A percentile compares a stretch with the other conserved stretches of the same genome.
Conservation (phyloP, 1,284 basidiomycete genomes). For the Fomitopsis schrenkii region DNA sequence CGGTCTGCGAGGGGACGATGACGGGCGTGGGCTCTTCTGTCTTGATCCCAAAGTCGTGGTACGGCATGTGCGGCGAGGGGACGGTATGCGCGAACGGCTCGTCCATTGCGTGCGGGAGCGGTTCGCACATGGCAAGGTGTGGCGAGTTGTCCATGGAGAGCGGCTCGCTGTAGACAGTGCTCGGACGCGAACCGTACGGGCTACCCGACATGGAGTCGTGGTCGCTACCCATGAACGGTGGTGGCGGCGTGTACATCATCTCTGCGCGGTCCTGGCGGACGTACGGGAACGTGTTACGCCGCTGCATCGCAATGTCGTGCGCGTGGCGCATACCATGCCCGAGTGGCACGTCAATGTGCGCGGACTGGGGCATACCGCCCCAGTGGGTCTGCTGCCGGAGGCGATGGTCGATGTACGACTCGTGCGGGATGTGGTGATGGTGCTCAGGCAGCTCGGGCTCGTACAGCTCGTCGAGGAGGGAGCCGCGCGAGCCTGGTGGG, state of each 20-base stretch:
- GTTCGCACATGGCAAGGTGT: slow-evolving; percentile 33
- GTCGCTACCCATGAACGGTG: slow-evolving; percentile 31
- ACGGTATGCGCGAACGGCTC: slow-evolving; percentile 30
- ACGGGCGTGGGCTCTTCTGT: slow-evolving; percentile 54
- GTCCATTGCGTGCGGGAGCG: slow-evolving; percentile 31
- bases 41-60: slow-evolving; percentile 52
- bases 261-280: slow-evolving; percentile 60
- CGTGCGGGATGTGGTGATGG: slow-evolving; percentile 21
- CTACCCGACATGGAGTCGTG: slow-evolving; percentile 27
- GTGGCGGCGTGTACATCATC: slow-evolving; percentile 30
- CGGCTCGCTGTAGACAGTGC: slow-evolving; percentile 39
- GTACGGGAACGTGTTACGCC: slow-evolving; percentile 70
- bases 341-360: slow-evolving; percentile 32
- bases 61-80: slow-evolving; percentile 41
- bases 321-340: slow-evolving; percentile 29
- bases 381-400: slow-evolving; percentile 28
- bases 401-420: slow-evolving; percentile 37
- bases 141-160: slow-evolving; percentile 38
- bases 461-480: slow-evolving; percentile 68
- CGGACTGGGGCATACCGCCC: slow-evolving; percentile 23
- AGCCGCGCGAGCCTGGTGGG: slow-evolving; percentile 38
- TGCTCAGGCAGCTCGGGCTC: slow-evolving; percentile 27
- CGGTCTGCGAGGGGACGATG: slow-evolving; percentile 57
- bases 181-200: slow-evolving; percentile 31
- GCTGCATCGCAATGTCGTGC: slow-evolving; percentile 45